phyloP scores from a whole-genome alignment of 208 protist genomes.

The Leishmania tarentolae region DNA sequence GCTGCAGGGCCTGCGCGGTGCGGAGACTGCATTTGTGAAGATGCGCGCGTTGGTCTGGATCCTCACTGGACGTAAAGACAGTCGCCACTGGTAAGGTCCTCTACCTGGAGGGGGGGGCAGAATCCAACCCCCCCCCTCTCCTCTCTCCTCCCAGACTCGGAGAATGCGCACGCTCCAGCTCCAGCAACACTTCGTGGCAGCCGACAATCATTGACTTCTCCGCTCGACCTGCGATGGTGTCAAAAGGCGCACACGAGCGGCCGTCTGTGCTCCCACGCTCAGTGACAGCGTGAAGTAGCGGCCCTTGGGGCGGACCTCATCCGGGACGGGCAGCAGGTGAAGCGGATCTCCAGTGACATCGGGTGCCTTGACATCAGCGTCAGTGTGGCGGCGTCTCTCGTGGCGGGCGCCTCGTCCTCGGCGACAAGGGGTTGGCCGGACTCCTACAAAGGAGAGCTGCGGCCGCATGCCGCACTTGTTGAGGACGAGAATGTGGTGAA shows the following conservation, averaged over 20 bases:
- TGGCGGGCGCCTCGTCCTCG: too few relatives aligned
- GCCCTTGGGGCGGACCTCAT: slow-evolving; percentile 4
- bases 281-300: neutral
- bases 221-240: neutral
- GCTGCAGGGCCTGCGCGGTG: slow-evolving; percentile 6
- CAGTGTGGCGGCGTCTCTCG: neutral
- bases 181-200: neutral
- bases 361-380: neutral
- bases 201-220: neutral
- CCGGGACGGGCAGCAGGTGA: neutral
- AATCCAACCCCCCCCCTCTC: neutral
- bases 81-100: slow-evolving; percentile 8
- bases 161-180: neutral
- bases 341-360: neutral
- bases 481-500: too few relatives aligned
- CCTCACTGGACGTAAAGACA: neutral
- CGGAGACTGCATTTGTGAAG: slow-evolving; percentile 3
- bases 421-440: too few relatives aligned
- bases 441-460: too few relatives aligned
- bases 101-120: slow-evolving; percentile 31
- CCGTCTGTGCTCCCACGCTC: neutral
- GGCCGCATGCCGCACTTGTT: too few relatives aligned
- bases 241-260: neutral
- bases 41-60: neutral
- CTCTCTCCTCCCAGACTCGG: neutral